Evolutionary conservation across 371 early-diverging fungal species (phyloP).

Genomic region (Apophysomyces trapeziformis): DNA sequence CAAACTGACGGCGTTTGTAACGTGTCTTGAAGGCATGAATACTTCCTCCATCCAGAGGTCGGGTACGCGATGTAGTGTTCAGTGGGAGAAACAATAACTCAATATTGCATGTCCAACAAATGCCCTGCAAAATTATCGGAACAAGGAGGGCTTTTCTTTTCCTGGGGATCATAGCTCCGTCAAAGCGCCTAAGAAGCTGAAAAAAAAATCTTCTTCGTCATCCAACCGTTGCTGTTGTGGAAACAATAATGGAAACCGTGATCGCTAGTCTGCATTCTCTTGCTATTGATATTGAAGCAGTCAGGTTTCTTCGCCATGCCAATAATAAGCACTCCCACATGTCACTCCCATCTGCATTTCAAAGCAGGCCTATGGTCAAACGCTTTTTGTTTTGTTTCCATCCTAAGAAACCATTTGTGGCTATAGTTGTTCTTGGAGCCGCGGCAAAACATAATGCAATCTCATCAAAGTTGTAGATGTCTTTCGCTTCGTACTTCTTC

Average conservation of each 20-base stretch:
- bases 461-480: too few species aligned
- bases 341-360: background rate
- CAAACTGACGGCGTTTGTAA: too few species aligned
- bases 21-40: too few species aligned
- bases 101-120: background rate
- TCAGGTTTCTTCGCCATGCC: conserved; percentile 1
- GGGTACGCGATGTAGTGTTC: too few species aligned
- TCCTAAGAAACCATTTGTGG: background rate
- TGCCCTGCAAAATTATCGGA: background rate
- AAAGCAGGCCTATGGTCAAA: background rate
- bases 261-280: background rate
- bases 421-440: background rate
- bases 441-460: too few species aligned
- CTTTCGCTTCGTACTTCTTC: too few species aligned
- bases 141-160: background rate
- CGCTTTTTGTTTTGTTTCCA: background rate
- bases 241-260: background rate
- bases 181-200: background rate
- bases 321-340: background rate
- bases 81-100: too few species aligned
- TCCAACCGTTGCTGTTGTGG: background rate
- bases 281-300: background rate
- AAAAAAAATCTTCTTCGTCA: conserved; percentile 3
- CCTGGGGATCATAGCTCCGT: background rate
- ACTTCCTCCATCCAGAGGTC: too few species aligned